A percentile compares a stretch with the other conserved stretches of the same genome.
phyloP scores from a whole-genome alignment of 2,329 filamentous ascomycete genomes.

The Furcasterigmium sp. region DNA sequence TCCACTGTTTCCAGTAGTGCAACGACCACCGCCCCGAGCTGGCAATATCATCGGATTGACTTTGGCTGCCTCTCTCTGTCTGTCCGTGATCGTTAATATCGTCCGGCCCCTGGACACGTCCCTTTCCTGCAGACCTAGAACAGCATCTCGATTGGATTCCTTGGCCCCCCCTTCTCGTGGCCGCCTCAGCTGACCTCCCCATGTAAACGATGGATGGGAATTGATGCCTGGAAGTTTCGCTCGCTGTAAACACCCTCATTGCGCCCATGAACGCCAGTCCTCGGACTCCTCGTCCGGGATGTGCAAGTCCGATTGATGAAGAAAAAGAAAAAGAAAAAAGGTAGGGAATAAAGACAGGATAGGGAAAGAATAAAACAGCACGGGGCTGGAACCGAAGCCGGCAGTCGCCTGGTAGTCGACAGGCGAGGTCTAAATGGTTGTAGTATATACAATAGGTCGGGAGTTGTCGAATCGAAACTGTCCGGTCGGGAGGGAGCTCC shows the following conservation, averaged over 20 bases:
- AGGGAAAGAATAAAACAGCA: neutral
- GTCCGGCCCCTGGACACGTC: no score
- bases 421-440: neutral
- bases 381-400: neutral
- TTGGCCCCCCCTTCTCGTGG: no score
- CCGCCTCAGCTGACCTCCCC: neutral
- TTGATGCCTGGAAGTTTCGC: neutral
- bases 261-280: neutral
- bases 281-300: neutral
- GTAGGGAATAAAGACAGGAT: neutral
- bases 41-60: no score
- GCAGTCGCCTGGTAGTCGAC: neutral
- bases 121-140: no score
- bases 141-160: neutral
- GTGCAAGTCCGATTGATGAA: neutral
- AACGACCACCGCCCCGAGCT: no score
- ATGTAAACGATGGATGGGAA: neutral
- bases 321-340: neutral
- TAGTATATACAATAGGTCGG: neutral
- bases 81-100: no score
- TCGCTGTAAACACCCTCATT: neutral
- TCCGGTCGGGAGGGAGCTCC: neutral
- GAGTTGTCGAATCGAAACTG: neutral
- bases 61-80: no score
- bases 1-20: no score